Evolutionary conservation across 805 yeast species (phyloP).

Genomic region (Candida easanensis): DNA sequence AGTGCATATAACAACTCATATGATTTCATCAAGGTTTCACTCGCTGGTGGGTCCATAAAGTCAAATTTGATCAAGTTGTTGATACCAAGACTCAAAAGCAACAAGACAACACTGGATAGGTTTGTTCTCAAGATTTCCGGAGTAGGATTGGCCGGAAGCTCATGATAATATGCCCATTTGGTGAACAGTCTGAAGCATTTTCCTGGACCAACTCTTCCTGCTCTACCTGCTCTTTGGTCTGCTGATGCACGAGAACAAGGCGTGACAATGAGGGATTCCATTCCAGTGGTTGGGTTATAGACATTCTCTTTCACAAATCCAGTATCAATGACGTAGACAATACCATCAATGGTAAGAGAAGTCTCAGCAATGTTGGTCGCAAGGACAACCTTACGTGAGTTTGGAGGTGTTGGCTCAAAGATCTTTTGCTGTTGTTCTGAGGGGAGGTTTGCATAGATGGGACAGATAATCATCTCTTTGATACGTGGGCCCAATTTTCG

Average conservation of each 20-base stretch:
- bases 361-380: constrained; percentile 99
- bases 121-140: constrained; percentile 93
- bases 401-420: constrained; percentile 82
- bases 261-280: constrained; percentile 80
- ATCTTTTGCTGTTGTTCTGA: constrained; percentile 77
- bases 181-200: constrained; percentile 89
- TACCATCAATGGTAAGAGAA: constrained; percentile 94
- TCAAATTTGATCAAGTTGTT: constrained; percentile 80
- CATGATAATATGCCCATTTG: constrained; percentile 74
- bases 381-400: constrained; percentile 78
- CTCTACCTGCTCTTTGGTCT: constrained; percentile 96
- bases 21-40: constrained; percentile 68
- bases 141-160: constrained; percentile 72
- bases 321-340: constrained; percentile 89
- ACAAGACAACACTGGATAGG: constrained; percentile 68
- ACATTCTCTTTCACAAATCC: constrained; percentile 93
- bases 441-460: constrained; percentile 90
- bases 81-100: constrained; percentile 80
- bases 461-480: constrained; percentile 67
- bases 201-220: constrained; percentile 97
- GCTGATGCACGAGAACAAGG: constrained; percentile 96
- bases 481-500: constrained; percentile 50
- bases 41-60: constrained; percentile 86
- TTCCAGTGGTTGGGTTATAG: constrained; percentile 82
- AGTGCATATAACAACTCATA: constrained; percentile 79